A percentile compares a stretch with the other conserved stretches of the same genome.
Conservation (phyloP, 805 yeast genomes). For the Zygosaccharomyces pseudorouxii region DNA sequence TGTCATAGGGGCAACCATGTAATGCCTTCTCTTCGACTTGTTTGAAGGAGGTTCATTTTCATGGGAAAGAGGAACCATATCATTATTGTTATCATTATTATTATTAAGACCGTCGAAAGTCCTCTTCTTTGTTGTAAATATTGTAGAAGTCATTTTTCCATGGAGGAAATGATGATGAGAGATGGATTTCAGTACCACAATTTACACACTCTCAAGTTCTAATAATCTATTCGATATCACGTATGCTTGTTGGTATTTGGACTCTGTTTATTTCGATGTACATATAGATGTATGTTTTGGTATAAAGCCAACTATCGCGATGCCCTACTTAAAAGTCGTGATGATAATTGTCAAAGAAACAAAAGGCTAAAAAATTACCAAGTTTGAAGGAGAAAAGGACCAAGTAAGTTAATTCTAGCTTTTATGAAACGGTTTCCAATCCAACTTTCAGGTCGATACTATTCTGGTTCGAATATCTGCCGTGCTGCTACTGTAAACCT, state of each 20-base stretch:
- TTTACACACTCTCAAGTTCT: not conserved
- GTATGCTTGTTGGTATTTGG: not conserved
- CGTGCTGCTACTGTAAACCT: slow-evolving; percentile 8
- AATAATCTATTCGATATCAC: not conserved
- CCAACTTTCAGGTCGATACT: not conserved
- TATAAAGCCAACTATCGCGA: not conserved
- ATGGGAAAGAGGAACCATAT: slow-evolving; percentile 4
- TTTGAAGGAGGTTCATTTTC: slow-evolving; percentile 10
- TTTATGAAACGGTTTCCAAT: not conserved
- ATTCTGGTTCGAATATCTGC: not conserved
- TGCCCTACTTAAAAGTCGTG: not conserved
- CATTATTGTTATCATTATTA: slow-evolving; percentile 13
- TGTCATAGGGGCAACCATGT: slow-evolving; percentile 29
- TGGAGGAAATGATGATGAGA: not conserved
- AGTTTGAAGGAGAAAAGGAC: not conserved
- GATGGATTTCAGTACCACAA: not conserved
- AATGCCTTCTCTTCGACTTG: slow-evolving; percentile 19
- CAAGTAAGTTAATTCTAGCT: not conserved
- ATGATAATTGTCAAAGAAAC: not conserved
- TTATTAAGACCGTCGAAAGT: slow-evolving; percentile 17
- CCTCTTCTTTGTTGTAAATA: slow-evolving; percentile 11
- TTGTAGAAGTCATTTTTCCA: slow-evolving; percentile 2
- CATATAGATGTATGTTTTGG: not conserved
- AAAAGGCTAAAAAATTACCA: not conserved
- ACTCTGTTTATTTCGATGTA: not conserved